Conservation (phyloP, 148 eudicot species). For the Rhododendron griersonianum region DNA sequence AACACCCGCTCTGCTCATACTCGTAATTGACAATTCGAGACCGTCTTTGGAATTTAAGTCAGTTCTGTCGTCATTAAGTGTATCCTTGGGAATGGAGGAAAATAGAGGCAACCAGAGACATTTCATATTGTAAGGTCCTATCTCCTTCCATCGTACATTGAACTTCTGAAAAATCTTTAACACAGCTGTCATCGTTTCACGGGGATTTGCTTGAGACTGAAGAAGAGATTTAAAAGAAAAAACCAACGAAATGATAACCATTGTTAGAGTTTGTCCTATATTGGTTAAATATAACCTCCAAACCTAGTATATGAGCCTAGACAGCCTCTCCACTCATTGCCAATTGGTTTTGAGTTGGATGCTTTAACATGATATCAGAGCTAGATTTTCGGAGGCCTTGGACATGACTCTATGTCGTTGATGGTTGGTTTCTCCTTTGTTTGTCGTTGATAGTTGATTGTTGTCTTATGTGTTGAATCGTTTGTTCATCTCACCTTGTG, state of each 20-base stretch:
- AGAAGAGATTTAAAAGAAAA: background rate
- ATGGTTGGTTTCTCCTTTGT: no score
- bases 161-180: background rate
- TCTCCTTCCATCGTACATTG: background rate
- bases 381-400: no score
- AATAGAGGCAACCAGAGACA: constrained; percentile 20
- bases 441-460: no score
- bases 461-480: no score
- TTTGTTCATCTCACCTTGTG: no score
- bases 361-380: no score
- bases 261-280: no score
- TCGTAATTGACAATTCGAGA: constrained; percentile 1
- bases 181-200: background rate
- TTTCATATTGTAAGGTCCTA: constrained; percentile 17
- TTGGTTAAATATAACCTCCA: no score
- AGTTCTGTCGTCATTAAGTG: background rate
- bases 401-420: no score
- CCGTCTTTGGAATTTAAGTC: background rate
- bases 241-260: background rate
- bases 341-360: no score
- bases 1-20: background rate
- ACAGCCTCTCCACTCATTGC: no score
- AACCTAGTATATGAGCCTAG: no score
- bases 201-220: background rate
- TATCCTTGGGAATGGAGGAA: background rate